Base-by-base conservation (phyloP, 768 basidiomycete genomes). In the Trametes meyenii region DNA sequence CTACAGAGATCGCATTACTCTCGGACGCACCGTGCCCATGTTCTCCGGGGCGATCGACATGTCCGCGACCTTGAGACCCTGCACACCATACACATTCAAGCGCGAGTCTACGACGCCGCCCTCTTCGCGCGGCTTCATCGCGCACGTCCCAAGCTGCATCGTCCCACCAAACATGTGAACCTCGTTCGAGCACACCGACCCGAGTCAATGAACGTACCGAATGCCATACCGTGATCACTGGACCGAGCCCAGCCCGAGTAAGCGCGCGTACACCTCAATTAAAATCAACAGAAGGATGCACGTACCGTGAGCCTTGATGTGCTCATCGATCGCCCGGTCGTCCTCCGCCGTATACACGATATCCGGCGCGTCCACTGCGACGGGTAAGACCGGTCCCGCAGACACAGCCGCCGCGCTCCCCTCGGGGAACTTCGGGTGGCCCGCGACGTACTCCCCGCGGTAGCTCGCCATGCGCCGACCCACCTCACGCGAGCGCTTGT, bases 51-150 rank as follows among this genome's bases (percentile, higher is more conserved):
- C 66, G 50, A 79, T 74, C 3, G 80, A 79, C 33, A 81, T 39
- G 53, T 80, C 78, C 63, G 66, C 16, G 43, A 67, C 63, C 69
- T 89, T 86, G 55, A 89, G 73, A 26, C 79, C 79, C 63, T 75
- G 66, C 2, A 83, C 76, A 0, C 85, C 86, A 60, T 88, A 87
- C 11, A 90, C 86, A 60, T 85, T 85, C 42, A 89, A 71, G n/a
- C 75, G 74, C 43, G 79, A 53, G 67, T 90, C 85, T 11, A 90
- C 83, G 2, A 89, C 88, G 12, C 87, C 87, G 3, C 81, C 82
- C 45, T 77, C 60, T 17, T 82, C 77, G n/a, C 80, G 78, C 8
- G 82, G 78, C 70, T 88, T 87, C 87, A 89, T 88, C 1, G 85
- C 81, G 61, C 86, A 88, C 0, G 86, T 88, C 39, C 86, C 87